phyloP scores from a whole-genome alignment of 2,329 filamentous ascomycete species.

The Aplosporella prunicola region DNA sequence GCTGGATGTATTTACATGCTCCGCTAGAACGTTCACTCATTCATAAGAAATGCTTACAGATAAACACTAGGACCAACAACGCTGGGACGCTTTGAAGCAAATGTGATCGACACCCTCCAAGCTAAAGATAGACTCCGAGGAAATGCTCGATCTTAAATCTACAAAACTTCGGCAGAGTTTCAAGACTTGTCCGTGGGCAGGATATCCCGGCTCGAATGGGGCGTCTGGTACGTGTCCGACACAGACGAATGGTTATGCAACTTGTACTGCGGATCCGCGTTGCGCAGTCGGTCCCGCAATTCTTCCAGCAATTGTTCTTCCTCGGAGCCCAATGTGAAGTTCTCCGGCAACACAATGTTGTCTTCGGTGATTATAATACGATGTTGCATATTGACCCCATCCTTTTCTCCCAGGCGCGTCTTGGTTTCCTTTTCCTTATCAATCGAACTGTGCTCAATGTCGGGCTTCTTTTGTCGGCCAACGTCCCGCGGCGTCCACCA shows the following conservation, averaged over 20 bases:
- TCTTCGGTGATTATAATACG: constrained; percentile 24
- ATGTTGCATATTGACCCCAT: constrained; percentile 9
- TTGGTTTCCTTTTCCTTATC: constrained; percentile 13
- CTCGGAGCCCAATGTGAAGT: constrained; percentile 25
- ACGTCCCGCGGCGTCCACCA: constrained; percentile 40
- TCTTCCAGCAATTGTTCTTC: constrained; percentile 28
- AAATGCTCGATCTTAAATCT: no score
- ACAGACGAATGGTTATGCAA: not conserved
- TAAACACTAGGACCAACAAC: no score
- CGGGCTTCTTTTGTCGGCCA: constrained; percentile 15
- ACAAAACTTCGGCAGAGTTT: no score
- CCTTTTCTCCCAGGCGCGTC: constrained; percentile 14
- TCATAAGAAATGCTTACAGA: no score
- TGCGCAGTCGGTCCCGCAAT: constrained; percentile 24
- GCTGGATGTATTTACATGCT: no score
- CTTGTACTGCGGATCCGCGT: not conserved
- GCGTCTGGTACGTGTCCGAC: not conserved
- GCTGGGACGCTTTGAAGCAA: no score
- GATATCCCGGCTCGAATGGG: not conserved
- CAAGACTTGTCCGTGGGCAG: no score
- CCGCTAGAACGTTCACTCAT: no score
- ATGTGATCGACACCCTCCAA: no score
- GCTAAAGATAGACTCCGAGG: no score
- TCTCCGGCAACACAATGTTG: constrained; percentile 25
- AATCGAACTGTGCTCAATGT: no score